Conservation (phyloP, 2,329 filamentous ascomycete species). For the Metarhizium humberi region DNA sequence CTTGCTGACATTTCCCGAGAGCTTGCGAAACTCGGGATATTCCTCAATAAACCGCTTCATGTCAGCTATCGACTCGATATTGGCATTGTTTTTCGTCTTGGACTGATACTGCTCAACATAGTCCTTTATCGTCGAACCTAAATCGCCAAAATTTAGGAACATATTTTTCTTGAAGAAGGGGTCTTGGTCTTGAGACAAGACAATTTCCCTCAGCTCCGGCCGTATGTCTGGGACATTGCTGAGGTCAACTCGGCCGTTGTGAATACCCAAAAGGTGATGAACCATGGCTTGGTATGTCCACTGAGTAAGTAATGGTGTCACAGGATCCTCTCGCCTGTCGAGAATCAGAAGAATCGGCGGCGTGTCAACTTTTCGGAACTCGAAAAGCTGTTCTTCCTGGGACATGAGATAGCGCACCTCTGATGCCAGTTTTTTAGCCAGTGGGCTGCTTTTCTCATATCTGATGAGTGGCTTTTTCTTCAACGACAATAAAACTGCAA, state of each 20-base stretch:
- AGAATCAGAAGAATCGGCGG: constrained; percentile 85
- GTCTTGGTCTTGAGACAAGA: constrained; percentile 92
- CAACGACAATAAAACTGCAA: constrained; percentile 75
- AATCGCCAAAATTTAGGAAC: constrained; percentile 94
- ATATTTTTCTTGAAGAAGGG: constrained; percentile 99
- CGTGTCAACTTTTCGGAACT: constrained; percentile 91
- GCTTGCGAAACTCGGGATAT: constrained; percentile 93
- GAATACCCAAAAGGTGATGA: constrained; percentile 86
- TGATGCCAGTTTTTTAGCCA: constrained; percentile 87
- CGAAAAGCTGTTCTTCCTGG: constrained; percentile 92
- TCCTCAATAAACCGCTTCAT: constrained; percentile 99
- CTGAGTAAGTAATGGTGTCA: constrained; percentile 88
- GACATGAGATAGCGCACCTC: constrained; percentile 90
- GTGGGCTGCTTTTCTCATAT: constrained; percentile 81
- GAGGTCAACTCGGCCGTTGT: constrained; percentile 88
- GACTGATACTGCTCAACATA: constrained; percentile 98
- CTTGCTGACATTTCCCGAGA: constrained; percentile 97
- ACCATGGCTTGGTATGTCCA: constrained; percentile 99
- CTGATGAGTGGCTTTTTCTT: constrained; percentile 96
- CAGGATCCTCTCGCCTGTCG: constrained; percentile 86
- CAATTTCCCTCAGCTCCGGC: constrained; percentile 85
- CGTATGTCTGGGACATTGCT: constrained; percentile 74
- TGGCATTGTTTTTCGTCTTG: constrained; percentile 92
- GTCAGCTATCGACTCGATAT: constrained; percentile 93
- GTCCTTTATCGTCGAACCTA: constrained; percentile 93